Evolutionary conservation across 1,139 yeast genomes (phyloP).

Genomic region (Saccharomyces pastorianus): DNA sequence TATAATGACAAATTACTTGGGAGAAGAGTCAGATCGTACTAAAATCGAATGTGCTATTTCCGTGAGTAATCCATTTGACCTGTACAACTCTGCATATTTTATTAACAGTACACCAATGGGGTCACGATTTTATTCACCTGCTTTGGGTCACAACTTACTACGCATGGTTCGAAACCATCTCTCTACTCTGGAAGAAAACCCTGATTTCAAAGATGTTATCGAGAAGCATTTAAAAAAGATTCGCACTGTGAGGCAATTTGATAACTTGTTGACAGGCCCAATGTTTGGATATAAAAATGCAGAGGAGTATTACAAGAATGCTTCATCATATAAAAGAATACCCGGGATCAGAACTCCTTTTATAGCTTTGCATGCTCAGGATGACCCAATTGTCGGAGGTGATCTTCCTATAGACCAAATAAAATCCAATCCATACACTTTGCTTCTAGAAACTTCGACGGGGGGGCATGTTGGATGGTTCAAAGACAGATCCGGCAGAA

Average conservation of each 20-base stretch:
- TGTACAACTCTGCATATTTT: conserved; percentile 40
- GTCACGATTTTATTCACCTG: conserved; percentile 43
- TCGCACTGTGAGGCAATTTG: conserved; percentile 39
- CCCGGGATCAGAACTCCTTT: conserved; percentile 46
- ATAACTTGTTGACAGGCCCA: conserved; percentile 45
- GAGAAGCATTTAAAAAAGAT: conserved; percentile 13
- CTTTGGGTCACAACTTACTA: conserved; percentile 44
- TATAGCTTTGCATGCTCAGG: conserved; percentile 42
- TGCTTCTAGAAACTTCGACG: conserved; percentile 45
- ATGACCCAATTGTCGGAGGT: conserved; percentile 52
- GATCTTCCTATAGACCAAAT: conserved; percentile 46
- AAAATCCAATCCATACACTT: conserved; percentile 46
- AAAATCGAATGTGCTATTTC: conserved; percentile 44
- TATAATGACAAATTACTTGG: conserved; percentile 47
- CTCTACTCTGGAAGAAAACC: conserved; percentile 32
- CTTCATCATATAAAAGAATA: conserved; percentile 45
- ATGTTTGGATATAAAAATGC: conserved; percentile 49
- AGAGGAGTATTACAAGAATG: conserved; percentile 46
- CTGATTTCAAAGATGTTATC: conserved; percentile 13
- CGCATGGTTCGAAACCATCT: conserved; percentile 40
- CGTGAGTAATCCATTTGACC: conserved; percentile 47
- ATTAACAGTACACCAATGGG: conserved; percentile 41
- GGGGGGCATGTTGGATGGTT: conserved; percentile 69
- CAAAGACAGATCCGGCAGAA: conserved; percentile 35
- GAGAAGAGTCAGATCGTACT: conserved; percentile 39